phyloP scores from a whole-genome alignment of 2,329 filamentous ascomycete genomes.

The Pseudopithomyces maydicus region DNA sequence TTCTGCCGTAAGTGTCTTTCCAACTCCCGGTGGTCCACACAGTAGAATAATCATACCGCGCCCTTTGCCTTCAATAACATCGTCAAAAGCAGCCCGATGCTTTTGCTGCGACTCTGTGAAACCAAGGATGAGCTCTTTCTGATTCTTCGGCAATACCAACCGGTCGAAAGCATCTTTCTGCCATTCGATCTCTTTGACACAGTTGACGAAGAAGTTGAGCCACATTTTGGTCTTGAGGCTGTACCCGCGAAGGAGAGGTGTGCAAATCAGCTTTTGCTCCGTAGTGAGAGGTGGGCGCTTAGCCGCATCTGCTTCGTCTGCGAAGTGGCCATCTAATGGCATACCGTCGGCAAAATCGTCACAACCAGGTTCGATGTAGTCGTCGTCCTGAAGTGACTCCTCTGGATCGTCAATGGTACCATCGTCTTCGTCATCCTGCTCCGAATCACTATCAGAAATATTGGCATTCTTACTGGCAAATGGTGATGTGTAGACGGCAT shows the following conservation, averaged over 20 bases:
- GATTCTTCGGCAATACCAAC: conserved; percentile 33
- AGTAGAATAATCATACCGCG: conserved; percentile 58
- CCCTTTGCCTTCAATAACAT: conserved; percentile 54
- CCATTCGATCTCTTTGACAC: conserved; percentile 37
- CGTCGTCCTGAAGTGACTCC: background rate
- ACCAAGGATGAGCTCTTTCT: conserved; percentile 40
- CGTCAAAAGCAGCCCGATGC: conserved; percentile 29
- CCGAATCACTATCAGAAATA: background rate
- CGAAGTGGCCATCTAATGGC: conserved; percentile 40
- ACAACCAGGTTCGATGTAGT: conserved; percentile 11
- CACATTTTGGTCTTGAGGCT: conserved; percentile 33
- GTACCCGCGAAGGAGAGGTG: conserved; percentile 35
- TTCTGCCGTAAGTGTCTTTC: conserved; percentile 53
- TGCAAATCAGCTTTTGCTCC: conserved; percentile 34
- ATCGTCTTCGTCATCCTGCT: conserved; percentile 8
- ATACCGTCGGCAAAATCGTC: conserved; percentile 22
- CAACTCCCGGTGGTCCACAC: conserved; percentile 58
- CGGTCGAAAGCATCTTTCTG: conserved; percentile 35
- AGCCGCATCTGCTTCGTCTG: conserved; percentile 29
- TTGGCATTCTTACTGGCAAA: conserved; percentile 37
- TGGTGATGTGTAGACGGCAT: conserved; percentile 45
- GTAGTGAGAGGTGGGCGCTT: conserved; percentile 22
- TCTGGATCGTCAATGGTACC: background rate
- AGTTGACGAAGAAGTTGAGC: conserved; percentile 37
- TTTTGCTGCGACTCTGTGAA: conserved; percentile 36